Evolutionary conservation across 1,284 basidiomycete species (phyloP).

Genomic region (Ustilago shanxiensis): DNA sequence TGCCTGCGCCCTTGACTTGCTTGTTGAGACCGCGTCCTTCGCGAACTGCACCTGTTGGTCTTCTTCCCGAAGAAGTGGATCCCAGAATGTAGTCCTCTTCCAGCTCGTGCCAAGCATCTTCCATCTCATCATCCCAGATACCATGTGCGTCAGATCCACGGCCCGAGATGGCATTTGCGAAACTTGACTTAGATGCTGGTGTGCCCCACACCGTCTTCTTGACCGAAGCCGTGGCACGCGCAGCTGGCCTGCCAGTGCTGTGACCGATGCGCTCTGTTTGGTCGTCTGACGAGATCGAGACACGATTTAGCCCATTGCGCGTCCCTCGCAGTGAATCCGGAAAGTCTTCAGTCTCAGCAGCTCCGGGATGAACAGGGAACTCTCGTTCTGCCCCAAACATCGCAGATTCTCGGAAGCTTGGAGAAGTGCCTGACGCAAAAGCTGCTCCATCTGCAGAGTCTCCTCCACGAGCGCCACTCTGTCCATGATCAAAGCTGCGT

Average conservation of each 20-base stretch:
- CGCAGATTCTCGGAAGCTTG: slow-evolving; percentile 65
- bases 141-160: slow-evolving; percentile 28
- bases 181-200: slow-evolving; percentile 52
- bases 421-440: slow-evolving; percentile 28
- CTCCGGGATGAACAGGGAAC: slow-evolving; percentile 64
- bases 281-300: slow-evolving; percentile 44
- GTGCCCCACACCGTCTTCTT: slow-evolving; percentile 69
- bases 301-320: slow-evolving; percentile 29
- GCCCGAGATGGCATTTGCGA: slow-evolving; percentile 50
- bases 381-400: slow-evolving; percentile 66
- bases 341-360: slow-evolving; percentile 52
- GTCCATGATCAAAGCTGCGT: slow-evolving; percentile 41
- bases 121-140: slow-evolving; percentile 55
- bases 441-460: slow-evolving; percentile 12
- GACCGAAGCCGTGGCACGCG: slow-evolving; percentile 7
- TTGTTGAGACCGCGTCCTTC: slow-evolving; percentile 45
- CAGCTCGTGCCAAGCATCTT: slow-evolving; percentile 67
- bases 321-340: slow-evolving; percentile 50
- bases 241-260: background rate
- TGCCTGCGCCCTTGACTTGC: slow-evolving; percentile 13
- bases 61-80: slow-evolving; percentile 34
- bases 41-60: slow-evolving; percentile 25
- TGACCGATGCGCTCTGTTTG: slow-evolving; percentile 20
- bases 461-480: slow-evolving; percentile 11
- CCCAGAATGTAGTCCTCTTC: slow-evolving; percentile 67